A percentile compares a stretch with the other conserved stretches of the same genome.
Conservation (phyloP, 805 yeast genomes). For the Hanseniaspora pseudoguilliermondii region DNA sequence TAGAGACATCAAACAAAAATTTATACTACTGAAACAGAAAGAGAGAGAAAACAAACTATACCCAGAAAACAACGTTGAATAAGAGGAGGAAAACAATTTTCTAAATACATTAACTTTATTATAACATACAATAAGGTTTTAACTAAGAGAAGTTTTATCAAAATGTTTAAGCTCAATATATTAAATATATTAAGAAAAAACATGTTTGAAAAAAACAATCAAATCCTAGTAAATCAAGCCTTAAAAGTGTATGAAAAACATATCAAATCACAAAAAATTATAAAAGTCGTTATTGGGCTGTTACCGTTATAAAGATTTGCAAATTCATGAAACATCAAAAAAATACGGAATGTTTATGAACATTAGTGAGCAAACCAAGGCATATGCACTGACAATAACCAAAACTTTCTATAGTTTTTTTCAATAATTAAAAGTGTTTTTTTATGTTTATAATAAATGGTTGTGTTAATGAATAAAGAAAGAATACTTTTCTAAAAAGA, state of each 20-base stretch:
- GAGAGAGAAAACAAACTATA: neutral
- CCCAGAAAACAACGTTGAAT: neutral
- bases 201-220: too few species aligned
- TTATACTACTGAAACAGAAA: neutral
- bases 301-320: neutral
- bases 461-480: neutral
- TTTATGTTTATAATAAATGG: neutral
- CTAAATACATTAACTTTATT: constrained; percentile 1
- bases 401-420: neutral
- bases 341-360: neutral
- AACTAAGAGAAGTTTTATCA: too few species aligned
- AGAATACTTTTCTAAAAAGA: neutral
- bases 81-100: neutral
- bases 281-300: constrained; percentile 6
- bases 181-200: too few species aligned
- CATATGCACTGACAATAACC: constrained; percentile 9
- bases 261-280: neutral
- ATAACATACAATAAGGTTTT: neutral
- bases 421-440: neutral
- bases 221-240: too few species aligned
- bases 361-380: neutral
- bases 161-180: too few species aligned
- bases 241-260: neutral
- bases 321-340: neutral
- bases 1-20: neutral